These are phyloP conservation scores for Berberis thunbergii DNA, from an alignment of 164 flowering plant genomes.

Conservation along the genomic window DNA sequence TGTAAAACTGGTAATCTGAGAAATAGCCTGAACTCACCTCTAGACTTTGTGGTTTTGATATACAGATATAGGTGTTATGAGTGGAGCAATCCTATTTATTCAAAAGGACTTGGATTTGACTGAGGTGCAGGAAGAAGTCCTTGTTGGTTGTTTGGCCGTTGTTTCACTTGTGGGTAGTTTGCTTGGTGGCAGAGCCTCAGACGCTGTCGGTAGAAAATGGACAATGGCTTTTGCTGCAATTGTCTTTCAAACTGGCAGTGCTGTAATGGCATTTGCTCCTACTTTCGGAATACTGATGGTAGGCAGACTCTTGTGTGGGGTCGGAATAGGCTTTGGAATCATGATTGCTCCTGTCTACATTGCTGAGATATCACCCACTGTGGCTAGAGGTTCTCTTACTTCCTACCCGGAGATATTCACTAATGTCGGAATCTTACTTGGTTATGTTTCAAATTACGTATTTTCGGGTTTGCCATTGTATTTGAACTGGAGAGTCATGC, in stretches of 20 bases:
- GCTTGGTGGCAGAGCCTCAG: conserved; percentile 27
- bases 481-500: conserved; percentile 32
- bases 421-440: conserved; percentile 35
- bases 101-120: conserved; percentile 27
- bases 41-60: no score
- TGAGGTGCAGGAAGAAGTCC: conserved; percentile 27
- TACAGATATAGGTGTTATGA: conserved; percentile 39
- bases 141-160: conserved; percentile 28
- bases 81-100: conserved; percentile 7
- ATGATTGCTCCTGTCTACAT: conserved; percentile 22
- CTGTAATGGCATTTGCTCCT: conserved; percentile 29
- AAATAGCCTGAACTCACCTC: no score
- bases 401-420: conserved; percentile 35
- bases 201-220: conserved; percentile 35
- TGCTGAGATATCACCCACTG: conserved; percentile 20
- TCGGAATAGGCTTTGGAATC: conserved; percentile 34
- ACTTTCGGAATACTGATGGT: conserved; percentile 20
- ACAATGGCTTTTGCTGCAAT: conserved; percentile 28
- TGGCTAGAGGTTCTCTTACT: conserved; percentile 29
- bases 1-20: no score
- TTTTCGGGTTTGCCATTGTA: conserved; percentile 25
- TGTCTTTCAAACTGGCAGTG: conserved; percentile 28
- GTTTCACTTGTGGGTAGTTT: conserved; percentile 29
- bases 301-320: conserved; percentile 30
- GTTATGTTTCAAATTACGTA: conserved; percentile 30